A percentile compares a stretch with the other conserved stretches of the same genome.
phyloP scores from a whole-genome alignment of 2,329 filamentous ascomycete genomes.

The Cercospora janseana region DNA sequence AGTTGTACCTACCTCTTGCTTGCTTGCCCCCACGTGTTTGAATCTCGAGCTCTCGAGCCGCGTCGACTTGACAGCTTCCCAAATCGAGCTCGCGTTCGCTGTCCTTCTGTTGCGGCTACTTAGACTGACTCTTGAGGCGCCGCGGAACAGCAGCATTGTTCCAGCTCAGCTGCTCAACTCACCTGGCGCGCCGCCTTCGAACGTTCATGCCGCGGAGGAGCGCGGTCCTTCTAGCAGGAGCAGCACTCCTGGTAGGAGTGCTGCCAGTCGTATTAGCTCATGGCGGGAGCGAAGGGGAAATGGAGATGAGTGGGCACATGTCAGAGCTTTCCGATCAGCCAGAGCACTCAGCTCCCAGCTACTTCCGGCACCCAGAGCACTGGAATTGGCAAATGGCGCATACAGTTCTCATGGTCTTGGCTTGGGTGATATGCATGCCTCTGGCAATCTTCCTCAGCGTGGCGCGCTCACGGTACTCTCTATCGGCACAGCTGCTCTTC shows the following conservation, averaged over 20 bases:
- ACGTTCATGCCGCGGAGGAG: slow-evolving; percentile 17
- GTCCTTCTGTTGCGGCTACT: not conserved
- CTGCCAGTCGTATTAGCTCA: slow-evolving; percentile 45
- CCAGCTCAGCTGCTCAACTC: not conserved
- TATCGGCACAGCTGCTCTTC: slow-evolving; percentile 63
- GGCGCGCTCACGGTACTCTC: slow-evolving; percentile 70
- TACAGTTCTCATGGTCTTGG: slow-evolving; percentile 66
- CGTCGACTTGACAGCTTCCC: not conserved
- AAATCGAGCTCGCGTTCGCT: not conserved
- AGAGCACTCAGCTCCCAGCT: slow-evolving; percentile 42
- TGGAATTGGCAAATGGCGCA: slow-evolving; percentile 63
- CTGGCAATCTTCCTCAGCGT: slow-evolving; percentile 83
- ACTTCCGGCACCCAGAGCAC: slow-evolving; percentile 59
- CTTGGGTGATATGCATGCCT: slow-evolving; percentile 72
- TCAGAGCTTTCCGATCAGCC: slow-evolving; percentile 21
- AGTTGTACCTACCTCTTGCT: not conserved
- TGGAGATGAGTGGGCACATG: slow-evolving; percentile 27
- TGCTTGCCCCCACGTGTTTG: not conserved
- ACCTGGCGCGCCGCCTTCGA: not conserved
- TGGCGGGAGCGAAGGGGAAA: slow-evolving; percentile 36
- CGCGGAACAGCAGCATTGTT: not conserved
- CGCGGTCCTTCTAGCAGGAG: slow-evolving; percentile 19
- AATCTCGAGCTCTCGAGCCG: not conserved
- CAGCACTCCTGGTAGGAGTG: slow-evolving; percentile 42
- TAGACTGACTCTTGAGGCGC: not conserved